Base-by-base conservation (phyloP, 148 eudicot genomes). In the Bassia scoparia region DNA sequence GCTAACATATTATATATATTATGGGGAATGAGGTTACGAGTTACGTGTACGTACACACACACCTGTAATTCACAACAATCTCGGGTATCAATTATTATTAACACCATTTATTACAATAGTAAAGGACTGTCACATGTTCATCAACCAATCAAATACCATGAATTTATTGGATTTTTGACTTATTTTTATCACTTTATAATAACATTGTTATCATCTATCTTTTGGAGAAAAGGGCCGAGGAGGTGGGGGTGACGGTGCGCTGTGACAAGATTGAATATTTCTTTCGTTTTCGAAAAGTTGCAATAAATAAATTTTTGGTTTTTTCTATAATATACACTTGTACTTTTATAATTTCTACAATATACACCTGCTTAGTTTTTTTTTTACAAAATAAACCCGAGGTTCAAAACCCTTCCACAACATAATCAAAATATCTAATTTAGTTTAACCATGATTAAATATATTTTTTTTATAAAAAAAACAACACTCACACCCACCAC, bases 21-120 rank as follows among this genome's bases (percentile, higher is more conserved):
- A 59, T 24, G 16, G 15, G 38, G 50, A 12, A 41, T 59, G 67
- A 43, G 34, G 23, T 43, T 38, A 59, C 18, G 1, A 8, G 8
- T 13, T 52, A 54, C 68, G 64, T 53, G 34, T 58, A 63, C 56
- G 66, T 61, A 71, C 49, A 55, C 20, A 12, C 61, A 60, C 66
- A 73, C 67, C 70, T 74, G 70, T 35, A 64, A 14, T 63, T 74
- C 61, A 52, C 38, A 74, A 33, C 77, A 33, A 52, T 74, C 33
- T 74, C 64, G 50, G 38, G 44, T 23, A 34, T 23, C 52, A 50
- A 63, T 74, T 23, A 74, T 74, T 63, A 30, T 29, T 61, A 31
- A 27, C 50, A 8, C 66, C 35, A 12, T 63, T 35, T 35, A 41
- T 66, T 5, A 23, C 67, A 41, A 41, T 41, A 41, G 12, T 41